Conservation (phyloP, 2,329 filamentous ascomycete genomes). For the Pseudogymnoascus sp. region DNA sequence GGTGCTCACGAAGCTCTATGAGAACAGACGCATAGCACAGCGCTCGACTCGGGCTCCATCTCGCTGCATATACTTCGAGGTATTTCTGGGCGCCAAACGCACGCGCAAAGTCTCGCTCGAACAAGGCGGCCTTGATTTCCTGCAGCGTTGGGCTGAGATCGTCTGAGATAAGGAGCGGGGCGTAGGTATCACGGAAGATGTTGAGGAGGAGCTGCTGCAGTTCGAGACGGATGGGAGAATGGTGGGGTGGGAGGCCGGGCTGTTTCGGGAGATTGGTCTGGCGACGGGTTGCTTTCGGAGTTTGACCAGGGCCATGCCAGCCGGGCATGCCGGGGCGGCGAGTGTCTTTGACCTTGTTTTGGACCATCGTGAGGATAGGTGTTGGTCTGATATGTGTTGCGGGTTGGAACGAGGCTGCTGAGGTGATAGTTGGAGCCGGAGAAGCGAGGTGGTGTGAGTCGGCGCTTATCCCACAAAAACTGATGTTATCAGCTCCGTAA, state of each 20-base stretch:
- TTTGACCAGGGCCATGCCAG: background rate
- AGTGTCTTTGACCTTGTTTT: constrained; percentile 8
- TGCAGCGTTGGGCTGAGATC: constrained; percentile 58
- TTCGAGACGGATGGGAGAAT: constrained; percentile 35
- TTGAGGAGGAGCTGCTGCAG: constrained; percentile 66
- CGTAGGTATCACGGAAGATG: constrained; percentile 63
- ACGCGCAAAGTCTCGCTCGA: constrained; percentile 70
- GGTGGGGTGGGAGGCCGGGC: background rate
- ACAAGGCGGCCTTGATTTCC: constrained; percentile 78
- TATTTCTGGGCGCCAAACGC: constrained; percentile 69
- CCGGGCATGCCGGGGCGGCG: constrained; percentile 6
- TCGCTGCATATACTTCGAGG: constrained; percentile 74
- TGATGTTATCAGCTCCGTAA: background rate
- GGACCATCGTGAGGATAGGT: background rate
- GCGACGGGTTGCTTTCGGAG: background rate
- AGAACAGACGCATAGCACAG: constrained; percentile 68
- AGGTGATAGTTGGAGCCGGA: background rate
- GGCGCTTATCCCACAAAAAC: background rate
- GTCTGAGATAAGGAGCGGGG: constrained; percentile 39
- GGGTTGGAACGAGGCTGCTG: background rate
- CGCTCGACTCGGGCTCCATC: constrained; percentile 85
- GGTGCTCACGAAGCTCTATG: constrained; percentile 23
- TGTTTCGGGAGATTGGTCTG: background rate
- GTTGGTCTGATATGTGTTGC: background rate
- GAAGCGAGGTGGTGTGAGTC: background rate